phyloP scores from a whole-genome alignment of 2,329 filamentous ascomycete species.

The Diaporthe batatas region DNA sequence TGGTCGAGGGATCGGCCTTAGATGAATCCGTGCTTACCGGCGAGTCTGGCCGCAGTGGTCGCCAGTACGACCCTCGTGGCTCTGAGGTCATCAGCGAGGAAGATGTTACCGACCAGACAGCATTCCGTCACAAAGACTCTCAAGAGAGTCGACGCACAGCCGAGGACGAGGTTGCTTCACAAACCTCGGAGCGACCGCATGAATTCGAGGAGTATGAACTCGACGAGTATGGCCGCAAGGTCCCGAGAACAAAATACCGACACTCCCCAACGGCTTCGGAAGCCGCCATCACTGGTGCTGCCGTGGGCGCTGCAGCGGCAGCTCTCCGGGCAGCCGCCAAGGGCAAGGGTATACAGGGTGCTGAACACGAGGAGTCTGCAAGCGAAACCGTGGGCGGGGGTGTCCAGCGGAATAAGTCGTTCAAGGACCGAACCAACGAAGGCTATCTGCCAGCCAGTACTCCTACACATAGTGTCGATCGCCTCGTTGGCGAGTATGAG shows the following conservation, averaged over 20 bases:
- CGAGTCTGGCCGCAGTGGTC: slow-evolving; percentile 65
- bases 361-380: slow-evolving; percentile 49
- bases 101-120: slow-evolving; percentile 50
- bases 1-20: slow-evolving; percentile 80
- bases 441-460: slow-evolving; percentile 68
- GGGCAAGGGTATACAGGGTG: slow-evolving; percentile 58
- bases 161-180: slow-evolving; percentile 58
- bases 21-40: slow-evolving; percentile 78
- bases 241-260: slow-evolving; percentile 59
- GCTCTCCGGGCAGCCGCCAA: slow-evolving; percentile 63
- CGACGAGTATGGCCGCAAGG: slow-evolving; percentile 70
- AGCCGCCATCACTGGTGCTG: slow-evolving; percentile 69
- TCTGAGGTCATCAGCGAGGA: slow-evolving; percentile 54
- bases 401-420: slow-evolving; percentile 72
- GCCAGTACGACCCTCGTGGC: slow-evolving; percentile 60
- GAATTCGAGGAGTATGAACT: slow-evolving; percentile 65
- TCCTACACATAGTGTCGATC: slow-evolving; percentile 71
- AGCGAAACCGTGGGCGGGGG: slow-evolving; percentile 62
- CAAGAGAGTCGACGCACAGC: slow-evolving; percentile 54
- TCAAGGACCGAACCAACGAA: slow-evolving; percentile 74
- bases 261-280: slow-evolving; percentile 70
- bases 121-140: slow-evolving; percentile 55
- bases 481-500: slow-evolving; percentile 65
- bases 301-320: slow-evolving; percentile 66
- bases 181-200: slow-evolving; percentile 54